These are phyloP conservation scores for Lecanoromycetidae sp. DNA, from an alignment of 2,329 filamentous ascomycete species.

Conservation along the genomic window DNA sequence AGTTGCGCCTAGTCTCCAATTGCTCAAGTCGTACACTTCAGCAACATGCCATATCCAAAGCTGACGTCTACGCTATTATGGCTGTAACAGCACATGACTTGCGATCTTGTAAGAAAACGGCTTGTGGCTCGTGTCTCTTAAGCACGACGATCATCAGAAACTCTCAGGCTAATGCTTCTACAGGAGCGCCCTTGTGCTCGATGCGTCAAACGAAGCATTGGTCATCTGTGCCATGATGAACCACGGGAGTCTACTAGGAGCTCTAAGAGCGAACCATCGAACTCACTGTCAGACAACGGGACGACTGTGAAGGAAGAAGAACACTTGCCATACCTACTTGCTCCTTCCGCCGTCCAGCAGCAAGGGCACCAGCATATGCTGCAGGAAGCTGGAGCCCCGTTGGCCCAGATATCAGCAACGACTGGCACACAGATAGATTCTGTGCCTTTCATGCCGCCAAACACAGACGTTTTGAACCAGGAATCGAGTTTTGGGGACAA, in stretches of 20 bases:
- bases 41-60: slow-evolving; percentile 21
- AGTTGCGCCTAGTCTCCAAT: slow-evolving; percentile 19
- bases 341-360: slow-evolving; percentile 48
- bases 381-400: slow-evolving; percentile 30
- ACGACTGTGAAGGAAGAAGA: slow-evolving; percentile 34
- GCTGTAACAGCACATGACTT: slow-evolving; percentile 67
- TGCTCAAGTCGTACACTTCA: neutral
- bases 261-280: slow-evolving; percentile 52
- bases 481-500: slow-evolving; percentile 52
- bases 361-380: slow-evolving; percentile 36
- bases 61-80: slow-evolving; percentile 34
- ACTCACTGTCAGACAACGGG: slow-evolving; percentile 50
- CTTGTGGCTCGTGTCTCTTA: slow-evolving; percentile 10
- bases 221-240: slow-evolving; percentile 95
- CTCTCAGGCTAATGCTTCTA: slow-evolving; percentile 21
- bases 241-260: slow-evolving; percentile 81
- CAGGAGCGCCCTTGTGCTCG: slow-evolving; percentile 92
- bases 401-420: slow-evolving; percentile 28
- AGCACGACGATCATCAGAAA: slow-evolving; percentile 6
- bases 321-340: slow-evolving; percentile 34
- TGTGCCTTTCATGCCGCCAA: slow-evolving; percentile 35
- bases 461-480: slow-evolving; percentile 51
- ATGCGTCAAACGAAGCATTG: slow-evolving; percentile 97
- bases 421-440: slow-evolving; percentile 26
- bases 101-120: slow-evolving; percentile 61